These are phyloP conservation scores for Candida sonorensis DNA, from an alignment of 805 yeast species.

Conservation along the genomic window DNA sequence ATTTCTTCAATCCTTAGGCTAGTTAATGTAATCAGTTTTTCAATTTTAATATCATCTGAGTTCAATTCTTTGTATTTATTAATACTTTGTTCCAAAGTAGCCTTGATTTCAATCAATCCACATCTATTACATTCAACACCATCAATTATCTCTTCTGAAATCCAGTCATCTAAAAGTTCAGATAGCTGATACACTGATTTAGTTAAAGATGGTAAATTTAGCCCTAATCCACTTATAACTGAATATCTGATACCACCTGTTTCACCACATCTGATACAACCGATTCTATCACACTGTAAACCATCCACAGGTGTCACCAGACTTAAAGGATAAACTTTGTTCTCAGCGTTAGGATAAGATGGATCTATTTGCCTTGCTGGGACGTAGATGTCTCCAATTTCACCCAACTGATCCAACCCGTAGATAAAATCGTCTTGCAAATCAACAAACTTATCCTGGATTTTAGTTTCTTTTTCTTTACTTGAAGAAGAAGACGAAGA, in stretches of 20 bases:
- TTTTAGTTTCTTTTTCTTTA: slow-evolving; percentile 19
- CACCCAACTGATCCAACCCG: slow-evolving; percentile 42
- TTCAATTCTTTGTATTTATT: slow-evolving; percentile 12
- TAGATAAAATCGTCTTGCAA: slow-evolving; percentile 25
- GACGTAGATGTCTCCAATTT: slow-evolving; percentile 57
- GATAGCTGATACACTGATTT: slow-evolving; percentile 38
- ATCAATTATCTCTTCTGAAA: slow-evolving; percentile 75
- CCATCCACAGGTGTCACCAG: slow-evolving; percentile 91
- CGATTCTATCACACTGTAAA: slow-evolving; percentile 77
- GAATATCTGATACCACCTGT: slow-evolving; percentile 87
- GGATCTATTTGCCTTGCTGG: slow-evolving; percentile 79
- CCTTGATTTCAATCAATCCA: slow-evolving; percentile 57
- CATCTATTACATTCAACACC: slow-evolving; percentile 95
- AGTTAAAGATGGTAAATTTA: slow-evolving; percentile 52
- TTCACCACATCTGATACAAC: slow-evolving; percentile 87
- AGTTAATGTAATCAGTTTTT: slow-evolving; percentile 29
- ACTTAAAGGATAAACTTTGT: slow-evolving; percentile 44
- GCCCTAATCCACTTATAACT: slow-evolving; percentile 65
- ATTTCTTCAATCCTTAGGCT: slow-evolving; percentile 40
- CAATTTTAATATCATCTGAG: slow-evolving; percentile 12
- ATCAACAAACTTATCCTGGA: slow-evolving; percentile 20
- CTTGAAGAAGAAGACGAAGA: slow-evolving; percentile 2
- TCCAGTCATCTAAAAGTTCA: slow-evolving; percentile 59
- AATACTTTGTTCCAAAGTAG: slow-evolving; percentile 38
- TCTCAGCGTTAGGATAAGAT: slow-evolving; percentile 37